phyloP scores from a whole-genome alignment of 306 rosid genomes.

The Lupinus albus region DNA sequence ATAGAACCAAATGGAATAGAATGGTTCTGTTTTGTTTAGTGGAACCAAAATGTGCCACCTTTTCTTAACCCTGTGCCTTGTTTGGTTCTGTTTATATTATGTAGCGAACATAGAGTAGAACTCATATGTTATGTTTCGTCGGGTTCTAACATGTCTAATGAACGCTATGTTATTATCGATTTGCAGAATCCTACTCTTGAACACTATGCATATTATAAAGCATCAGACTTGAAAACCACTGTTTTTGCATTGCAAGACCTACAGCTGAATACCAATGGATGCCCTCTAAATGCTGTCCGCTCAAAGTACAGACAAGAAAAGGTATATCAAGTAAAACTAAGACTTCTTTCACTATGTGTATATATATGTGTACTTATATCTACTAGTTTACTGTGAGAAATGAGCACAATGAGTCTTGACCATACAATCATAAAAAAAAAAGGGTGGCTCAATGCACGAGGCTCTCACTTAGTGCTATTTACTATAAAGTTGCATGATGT shows the following conservation, averaged over 20 bases:
- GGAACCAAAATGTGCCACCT: not conserved
- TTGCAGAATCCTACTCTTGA: conserved; percentile 83
- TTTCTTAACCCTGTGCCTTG: not conserved
- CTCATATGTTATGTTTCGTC: too few species aligned
- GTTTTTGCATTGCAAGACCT: conserved; percentile 79
- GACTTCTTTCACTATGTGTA: too few species aligned
- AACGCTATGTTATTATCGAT: not conserved
- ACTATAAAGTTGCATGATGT: conserved; percentile 23
- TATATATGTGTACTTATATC: too few species aligned
- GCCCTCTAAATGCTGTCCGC: conserved; percentile 68
- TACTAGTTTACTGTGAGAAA: too few species aligned
- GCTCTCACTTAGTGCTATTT: too few species aligned
- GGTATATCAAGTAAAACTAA: conserved; percentile 44
- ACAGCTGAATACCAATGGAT: conserved; percentile 65
- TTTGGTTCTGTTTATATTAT: too few species aligned
- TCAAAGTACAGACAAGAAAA: conserved; percentile 74
- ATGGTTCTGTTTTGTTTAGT: too few species aligned
- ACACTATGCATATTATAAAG: conserved; percentile 68
- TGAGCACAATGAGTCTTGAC: too few species aligned
- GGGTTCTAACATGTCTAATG: too few species aligned
- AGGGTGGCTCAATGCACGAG: too few species aligned
- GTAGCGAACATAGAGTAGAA: too few species aligned
- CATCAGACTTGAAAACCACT: conserved; percentile 70
- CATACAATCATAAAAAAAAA: not conserved
- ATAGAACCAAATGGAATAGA: too few species aligned